Base-by-base conservation (phyloP, 129 eudicot species). In the Helianthus tuberosus region DNA sequence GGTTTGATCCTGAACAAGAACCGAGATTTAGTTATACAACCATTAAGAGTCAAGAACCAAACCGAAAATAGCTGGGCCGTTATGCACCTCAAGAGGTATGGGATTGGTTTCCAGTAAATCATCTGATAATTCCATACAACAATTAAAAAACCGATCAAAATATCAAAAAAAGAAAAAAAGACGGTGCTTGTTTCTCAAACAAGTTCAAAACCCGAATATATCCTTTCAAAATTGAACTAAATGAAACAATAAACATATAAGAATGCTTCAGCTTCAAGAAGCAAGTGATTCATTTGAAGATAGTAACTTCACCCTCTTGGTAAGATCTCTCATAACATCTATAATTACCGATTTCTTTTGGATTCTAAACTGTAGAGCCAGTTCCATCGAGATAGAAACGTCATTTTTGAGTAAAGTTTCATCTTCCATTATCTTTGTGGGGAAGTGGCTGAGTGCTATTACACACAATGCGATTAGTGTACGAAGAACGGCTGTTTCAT, bases 371-470 rank as follows among this genome's bases (percentile, higher is more conserved):
- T 74, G 84, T 53, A 90, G 29, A 54, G 96, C 89, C 79, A 93
- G 66, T 76, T 90, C 89, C 11, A 88, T 75, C 11, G 96, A 74
- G 25, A 51, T 20, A 32, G 89, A 74, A 38, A 88, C 78, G 29
- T 72, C 85, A 10, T 86, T 75, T 58, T 86, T 76, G 57, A 90
- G 61, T 52, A 88, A 16, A 1, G 83, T 11, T 74, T 90, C 98
- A 61, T 93, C 98, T 63, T 93, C 98, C 97, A 86, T 88, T 66
- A 93, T 83, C 78, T 93, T 88, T 8, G 98, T 90, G 3, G 98
- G 98, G 57, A 93, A 93, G 68, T 88, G 92, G 47, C 67, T 84
- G 0, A 93, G 89, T 14, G 90, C 89, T 39, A 93, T 88, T 64
- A 86, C 88, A 48, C 97, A 93, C 9, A 93, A 74, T 4, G 96